Conservation (phyloP, 805 yeast species). For the Starmerella kuoi region DNA sequence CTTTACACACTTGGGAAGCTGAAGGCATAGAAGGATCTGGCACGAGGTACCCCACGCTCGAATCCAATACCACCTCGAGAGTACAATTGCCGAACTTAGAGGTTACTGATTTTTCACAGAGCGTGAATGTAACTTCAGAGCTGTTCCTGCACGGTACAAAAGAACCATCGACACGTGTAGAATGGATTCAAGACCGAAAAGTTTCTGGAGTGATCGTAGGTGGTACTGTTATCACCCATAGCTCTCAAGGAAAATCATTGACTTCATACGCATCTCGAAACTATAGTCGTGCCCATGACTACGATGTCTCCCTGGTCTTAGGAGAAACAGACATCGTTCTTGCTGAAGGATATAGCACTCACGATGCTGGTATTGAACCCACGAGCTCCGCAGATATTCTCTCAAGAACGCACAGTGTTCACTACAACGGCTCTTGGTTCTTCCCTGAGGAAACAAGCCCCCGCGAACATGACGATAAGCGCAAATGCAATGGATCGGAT, state of each 20-base stretch:
- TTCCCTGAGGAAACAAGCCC: too few species aligned
- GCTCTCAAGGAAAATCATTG: background rate
- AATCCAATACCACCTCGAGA: conserved; percentile 1
- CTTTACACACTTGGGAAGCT: conserved; percentile 25
- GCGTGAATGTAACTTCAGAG: conserved; percentile 4
- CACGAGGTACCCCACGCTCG: background rate
- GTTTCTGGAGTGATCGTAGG: conserved; percentile 1
- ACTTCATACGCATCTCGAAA: background rate
- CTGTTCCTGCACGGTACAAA: background rate
- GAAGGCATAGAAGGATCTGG: conserved; percentile 24
- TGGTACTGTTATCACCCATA: conserved; percentile 6
- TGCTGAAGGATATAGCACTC: conserved; percentile 1
- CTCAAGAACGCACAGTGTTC: conserved; percentile 1
- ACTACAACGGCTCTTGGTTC: conserved; percentile 14
- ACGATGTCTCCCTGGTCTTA: conserved; percentile 4
- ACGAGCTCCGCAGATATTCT: conserved; percentile 3
- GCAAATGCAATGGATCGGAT: conserved; percentile 7
- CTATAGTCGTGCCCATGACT: background rate
- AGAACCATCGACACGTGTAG: background rate
- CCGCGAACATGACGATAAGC: background rate
- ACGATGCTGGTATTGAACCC: conserved; percentile 1
- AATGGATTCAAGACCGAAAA: conserved; percentile 4
- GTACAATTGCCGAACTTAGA: conserved; percentile 4
- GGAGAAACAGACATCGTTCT: conserved; percentile 1
- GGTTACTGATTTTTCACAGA: conserved; percentile 2